Base-by-base conservation (phyloP, 179 eudicot genomes). In the Gypsophila paniculata region DNA sequence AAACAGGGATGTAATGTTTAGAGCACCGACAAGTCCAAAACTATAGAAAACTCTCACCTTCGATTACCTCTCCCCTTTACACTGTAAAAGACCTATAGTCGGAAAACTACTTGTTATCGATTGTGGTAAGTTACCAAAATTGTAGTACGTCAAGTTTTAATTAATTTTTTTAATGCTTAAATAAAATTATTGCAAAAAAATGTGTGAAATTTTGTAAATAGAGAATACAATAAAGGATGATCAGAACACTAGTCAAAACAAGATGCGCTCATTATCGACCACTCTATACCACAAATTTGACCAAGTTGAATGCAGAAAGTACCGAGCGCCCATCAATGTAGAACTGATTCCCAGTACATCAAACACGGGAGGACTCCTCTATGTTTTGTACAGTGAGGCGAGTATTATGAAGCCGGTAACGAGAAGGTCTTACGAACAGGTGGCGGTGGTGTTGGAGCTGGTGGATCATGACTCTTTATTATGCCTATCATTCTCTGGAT, bases 401-500 rank as follows among this genome's bases (percentile, higher is more conserved):
- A 39, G 18, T 29, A 38, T 12, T 46, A 19, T 34, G 38, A 57
- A 4, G 68, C 48, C 6, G 68, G 76, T 32, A 62, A 63, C 0
- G 81, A 14, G 1, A 38, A 23, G 25, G 67, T 72, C 58, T 71
- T 81, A 8, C 69, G 60, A 29, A 44, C 51, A 36, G 74, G 73
- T 42, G 75, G 6, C 8, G 38, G 39, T 36, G 67, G 52, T 21
- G 74, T 42, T 65, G 80, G 15, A 26, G 78, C 22, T 46, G 74
- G 74, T 9, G 64, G 71, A 49, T 65, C 69, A 14, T 52, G 10
- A 53, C 66, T 63, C 29, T 80, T 89, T 39, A 88, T 74, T 49
- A 87, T 39, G 15, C 65, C 73, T 1, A 74, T 74, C 90, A 86
- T 83, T 65, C 77, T 80, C 19, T 62, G 82, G 77, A 90, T 84